Base-by-base conservation (phyloP, 129 eudicot species). In the Solidago caesia region DNA sequence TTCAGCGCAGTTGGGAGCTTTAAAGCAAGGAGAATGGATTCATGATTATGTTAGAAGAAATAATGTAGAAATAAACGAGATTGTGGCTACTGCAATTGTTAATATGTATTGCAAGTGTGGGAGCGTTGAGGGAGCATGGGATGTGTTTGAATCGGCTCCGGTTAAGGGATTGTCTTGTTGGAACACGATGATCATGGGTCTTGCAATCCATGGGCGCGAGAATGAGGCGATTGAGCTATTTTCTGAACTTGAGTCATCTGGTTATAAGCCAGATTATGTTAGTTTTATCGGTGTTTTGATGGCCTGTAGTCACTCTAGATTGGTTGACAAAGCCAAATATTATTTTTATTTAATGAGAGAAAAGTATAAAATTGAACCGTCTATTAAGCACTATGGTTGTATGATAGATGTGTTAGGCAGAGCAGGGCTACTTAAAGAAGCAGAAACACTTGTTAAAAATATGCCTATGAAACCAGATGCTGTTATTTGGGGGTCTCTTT, bases 51-150 rank as follows among this genome's bases (percentile, higher is more conserved):
- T 92, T 4, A 71, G 7, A 33, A 85, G 69, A 81, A 80, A 85
- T 44, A 52, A 59, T 2, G 12, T 85, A 26, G 84, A 78, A 52
- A 5, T 76, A 78, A 85, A 89, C 66, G 82, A 64, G 47, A 75
- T 89, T 71, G 69, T 89, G 21, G 71, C 63, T 33, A 89, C 92
- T 5, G 86, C 91, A 6, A 44, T 89, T 46, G 64, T 92, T 41
- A 84, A 86, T 81, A 85, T 89, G 96, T 89, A 89, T 59, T 85
- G 87, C 74, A 92, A 89, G 70, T 89, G 93, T 70, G 97, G 96
- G 29, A 71, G 60, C 43, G 27, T 91, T 52, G 97, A 85, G 43
- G 13, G 43, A 61, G 97, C 89, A 0, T 12, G 70, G 10, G 39
- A 65, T 72, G 82, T 85, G 45, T 91, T 89, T 62, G 77, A 77